These are phyloP conservation scores for Pythium dissimile DNA, from an alignment of 352 stramenopile genomes.

Conservation along the genomic window DNA sequence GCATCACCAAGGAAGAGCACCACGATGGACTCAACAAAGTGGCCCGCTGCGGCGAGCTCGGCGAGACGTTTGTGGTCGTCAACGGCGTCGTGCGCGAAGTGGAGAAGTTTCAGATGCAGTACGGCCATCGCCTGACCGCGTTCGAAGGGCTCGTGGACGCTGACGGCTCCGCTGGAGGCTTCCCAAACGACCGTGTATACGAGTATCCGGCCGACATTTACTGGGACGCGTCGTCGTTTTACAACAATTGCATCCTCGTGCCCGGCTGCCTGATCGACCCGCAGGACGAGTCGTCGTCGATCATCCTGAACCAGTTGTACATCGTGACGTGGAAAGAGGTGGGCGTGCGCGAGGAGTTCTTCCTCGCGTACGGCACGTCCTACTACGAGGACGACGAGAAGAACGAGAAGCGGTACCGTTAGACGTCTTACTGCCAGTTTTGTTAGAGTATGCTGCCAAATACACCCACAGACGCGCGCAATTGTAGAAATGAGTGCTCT, in stretches of 20 bases:
- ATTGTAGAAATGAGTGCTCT: constrained; percentile 20
- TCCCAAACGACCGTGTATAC: constrained; percentile 86
- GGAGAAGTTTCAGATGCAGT: constrained; percentile 87
- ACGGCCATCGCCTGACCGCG: constrained; percentile 73
- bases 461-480: not conserved
- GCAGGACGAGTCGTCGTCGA: constrained; percentile 69
- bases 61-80: constrained; percentile 86
- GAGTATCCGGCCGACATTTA: constrained; percentile 83
- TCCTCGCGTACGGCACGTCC: constrained; percentile 84
- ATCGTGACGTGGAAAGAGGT: constrained; percentile 89
- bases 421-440: not conserved
- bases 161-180: constrained; percentile 78
- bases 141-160: constrained; percentile 85
- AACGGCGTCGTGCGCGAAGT: constrained; percentile 84
- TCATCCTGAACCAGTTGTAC: constrained; percentile 83
- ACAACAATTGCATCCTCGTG: constrained; percentile 90
- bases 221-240: constrained; percentile 85
- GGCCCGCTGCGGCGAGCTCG: constrained; percentile 74
- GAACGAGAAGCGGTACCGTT: constrained; percentile 27
- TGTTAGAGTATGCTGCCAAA: constrained; percentile 4
- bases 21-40: constrained; percentile 88
- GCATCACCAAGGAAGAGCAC: constrained; percentile 85
- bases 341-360: constrained; percentile 80
- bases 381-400: constrained; percentile 88
- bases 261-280: constrained; percentile 79